Evolutionary conservation across 371 early-diverging fungal species (phyloP), one percentile per base, ranked within the genome.

Genomic region (Dichotomocladium elegans): DNA sequence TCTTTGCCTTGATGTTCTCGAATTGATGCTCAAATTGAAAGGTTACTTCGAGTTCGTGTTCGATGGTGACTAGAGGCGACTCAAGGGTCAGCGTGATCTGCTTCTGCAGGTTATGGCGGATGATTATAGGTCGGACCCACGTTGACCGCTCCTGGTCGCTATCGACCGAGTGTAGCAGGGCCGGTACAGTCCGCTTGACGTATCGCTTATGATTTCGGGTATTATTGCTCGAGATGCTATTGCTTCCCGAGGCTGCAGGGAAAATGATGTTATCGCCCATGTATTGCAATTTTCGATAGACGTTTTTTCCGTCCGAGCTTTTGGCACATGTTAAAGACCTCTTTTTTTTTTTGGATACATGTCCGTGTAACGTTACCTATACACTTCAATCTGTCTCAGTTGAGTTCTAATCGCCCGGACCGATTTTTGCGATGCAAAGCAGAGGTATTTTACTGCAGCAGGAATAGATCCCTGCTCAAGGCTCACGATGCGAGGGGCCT

Each of bases 31-130:
- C 55, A 27, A 63, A 58, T 43, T 58, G 58, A 25, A 63, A 51
- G n/a, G 63, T 55, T 14, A 63, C 48, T 42, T 63, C 59, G 11
- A 63, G 46, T 33, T 55, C 58, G 48, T 63, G 63, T 17, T 41
- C 47, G 12, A 63, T 51, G 10, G 53, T 31, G 4, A 63, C 52
- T n/a, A 63, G 51, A 12, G 63, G 63, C 4, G 63, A 63, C 10
- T 63, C 63, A 31, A 51, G 34, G 3, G 51, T 41, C 5, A 52
- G 41, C 1, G 51, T 48, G 8, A 63, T 22, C 5, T 37, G n/a
- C 31, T 45, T 44, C n/a, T 58, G 55, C 35, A 63, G 40, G 2
- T 50, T 51, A 19, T 58, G 63, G 26, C 52, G 55, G n/a, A 63
- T 19, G 3, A 58, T 45, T 43, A 63, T 44, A 14, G 63, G 63